Evolutionary conservation across 805 yeast species (phyloP).

Genomic region (Candida chauliodis): DNA sequence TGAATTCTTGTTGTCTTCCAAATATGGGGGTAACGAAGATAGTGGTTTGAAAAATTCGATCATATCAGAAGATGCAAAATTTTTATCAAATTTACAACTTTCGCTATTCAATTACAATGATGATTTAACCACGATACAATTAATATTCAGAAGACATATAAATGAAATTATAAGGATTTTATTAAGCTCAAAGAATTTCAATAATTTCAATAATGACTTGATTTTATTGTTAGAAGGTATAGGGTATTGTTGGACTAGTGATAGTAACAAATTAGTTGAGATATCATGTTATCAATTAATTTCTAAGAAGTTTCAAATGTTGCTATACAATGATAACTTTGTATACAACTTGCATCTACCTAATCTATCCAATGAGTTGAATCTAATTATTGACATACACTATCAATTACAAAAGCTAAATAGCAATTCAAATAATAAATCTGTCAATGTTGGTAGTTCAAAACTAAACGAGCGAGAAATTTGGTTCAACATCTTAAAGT

Average conservation of each 20-base stretch:
- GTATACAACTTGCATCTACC: constrained; percentile 31
- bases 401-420: constrained; percentile 38
- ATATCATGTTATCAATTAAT: constrained; percentile 40
- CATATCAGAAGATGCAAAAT: constrained; percentile 43
- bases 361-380: constrained; percentile 37
- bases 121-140: constrained; percentile 43
- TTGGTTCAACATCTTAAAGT: constrained; percentile 42
- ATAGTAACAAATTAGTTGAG: constrained; percentile 37
- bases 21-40: constrained; percentile 10
- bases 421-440: constrained; percentile 7
- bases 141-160: constrained; percentile 41
- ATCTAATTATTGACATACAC: constrained; percentile 40
- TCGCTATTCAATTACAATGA: constrained; percentile 44
- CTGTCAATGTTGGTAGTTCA: constrained; percentile 18
- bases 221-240: constrained; percentile 37
- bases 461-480: constrained; percentile 32
- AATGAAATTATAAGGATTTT: constrained; percentile 40
- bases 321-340: constrained; percentile 29
- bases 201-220: constrained; percentile 14
- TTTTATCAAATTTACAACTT: constrained; percentile 39
- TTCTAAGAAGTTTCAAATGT: constrained; percentile 30
- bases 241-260: constrained; percentile 43
- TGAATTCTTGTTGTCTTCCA: constrained; percentile 31
- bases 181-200: constrained; percentile 35
- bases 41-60: constrained; percentile 30